Evolutionary conservation across 306 rosid genomes (phyloP), one percentile per base, ranked within the genome.

Genomic region (Fragaria iinumae): DNA sequence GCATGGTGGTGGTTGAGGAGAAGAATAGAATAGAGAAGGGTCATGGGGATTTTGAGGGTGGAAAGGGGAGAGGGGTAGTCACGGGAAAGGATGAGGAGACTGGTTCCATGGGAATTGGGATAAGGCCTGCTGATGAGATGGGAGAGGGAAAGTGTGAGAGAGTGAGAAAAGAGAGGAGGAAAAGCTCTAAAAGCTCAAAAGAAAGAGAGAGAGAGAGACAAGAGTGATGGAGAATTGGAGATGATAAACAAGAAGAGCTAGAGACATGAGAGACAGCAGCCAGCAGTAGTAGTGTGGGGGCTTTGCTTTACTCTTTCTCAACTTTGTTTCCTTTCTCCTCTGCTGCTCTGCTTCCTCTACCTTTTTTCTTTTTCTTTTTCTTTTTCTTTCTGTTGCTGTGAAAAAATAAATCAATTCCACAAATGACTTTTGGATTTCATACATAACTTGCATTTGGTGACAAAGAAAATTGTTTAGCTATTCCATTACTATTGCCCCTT

Each of bases 1-100:
- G 91, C 97, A 94, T 93, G 77, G 77, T 63, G 49, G 23, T 38
- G 67, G 76, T 20, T 20, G 59, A 48, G 60, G 11, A 11, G 12
- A 25, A 48, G 56, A 13, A 32, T 0, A 49, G n/a, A 16, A 17
- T 20, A 18, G 74, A 29, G 12, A 27, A 34, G n/a, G n/a, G 27
- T 52, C 82, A 82, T 79, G 77, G 8, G 69, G 71, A 14, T 14
- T 29, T 27, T 0, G 68, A 36, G 45, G 70, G 43, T 6, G 68
- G 68, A 29, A 59, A 16, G 36, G 39, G 27, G 17, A 36, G 44
- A 39, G 60, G 76, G 62, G 83, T 90, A 62, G 83, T 90, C 87
- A 86, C 89, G 87, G 68, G 85, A 7, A 53, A 79, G 76, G 34
- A 53, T 60, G n/a, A 53, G 73, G 68, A 83, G 13, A 56, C 87